Evolutionary conservation across 495 filamentous ascomycete genomes (phyloP), one percentile per base, ranked within the genome.

Genomic region (Acidiella bohemica): DNA sequence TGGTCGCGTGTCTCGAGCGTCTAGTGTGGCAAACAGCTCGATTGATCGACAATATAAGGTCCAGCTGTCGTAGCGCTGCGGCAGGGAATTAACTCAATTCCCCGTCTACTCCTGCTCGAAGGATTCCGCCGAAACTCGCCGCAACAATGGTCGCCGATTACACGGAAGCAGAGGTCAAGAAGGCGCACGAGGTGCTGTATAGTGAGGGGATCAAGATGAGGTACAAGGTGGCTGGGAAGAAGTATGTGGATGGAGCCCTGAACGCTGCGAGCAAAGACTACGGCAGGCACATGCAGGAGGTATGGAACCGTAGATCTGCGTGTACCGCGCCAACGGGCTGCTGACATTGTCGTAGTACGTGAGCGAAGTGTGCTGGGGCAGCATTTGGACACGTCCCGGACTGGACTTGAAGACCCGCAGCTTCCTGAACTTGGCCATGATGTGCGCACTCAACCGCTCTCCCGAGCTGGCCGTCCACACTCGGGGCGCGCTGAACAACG

Each of bases 321-420:
- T 25, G 25, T 10, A 23, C 31, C 30, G 9, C n/a, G 10, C 3
- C 30, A 14, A 5, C 3, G 5, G 4, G 13, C 23, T 39, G 25
- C 21, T 29, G 2, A 2, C n/a, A 3, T 9, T 2, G 13, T 5
- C 17, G 42, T 63, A 73, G 31, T 57, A 67, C 21, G 64, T 71
- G 8, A 71, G 68, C 5, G 67, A 70, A 50, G 56, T 56, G 38
- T 69, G 66, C 55, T 76, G 69, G 71, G 71, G 70, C 14, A 55
- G 59, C 30, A 53, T 68, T 19, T 73, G 71, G 71, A 61, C 62
- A 4, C 65, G 72, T 5, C 67, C 67, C 0, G 71, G 71, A 0
- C 61, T 74, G 5, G 65, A 68, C 23, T 54, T 60, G 29, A 72
- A 74, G 46, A 67, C 72, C 51, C 59, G 70, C 17, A 64, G 57